These are phyloP conservation scores for Suhomyces vadensis DNA, from an alignment of 805 yeast species.

Conservation along the genomic window DNA sequence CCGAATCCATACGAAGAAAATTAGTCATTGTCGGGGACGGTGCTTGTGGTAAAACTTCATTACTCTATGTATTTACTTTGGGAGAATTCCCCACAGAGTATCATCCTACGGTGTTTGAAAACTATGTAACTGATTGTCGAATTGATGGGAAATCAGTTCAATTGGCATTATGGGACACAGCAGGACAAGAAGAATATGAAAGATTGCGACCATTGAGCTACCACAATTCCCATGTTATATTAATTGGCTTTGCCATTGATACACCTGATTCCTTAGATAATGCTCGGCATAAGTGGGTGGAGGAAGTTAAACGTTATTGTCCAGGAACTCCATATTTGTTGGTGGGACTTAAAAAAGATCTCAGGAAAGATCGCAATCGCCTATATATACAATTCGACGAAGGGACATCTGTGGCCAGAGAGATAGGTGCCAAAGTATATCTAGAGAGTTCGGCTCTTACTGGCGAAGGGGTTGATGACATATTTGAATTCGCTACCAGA, in stretches of 20 bases:
- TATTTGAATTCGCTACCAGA: constrained; percentile 88
- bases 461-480: constrained; percentile 94
- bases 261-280: constrained; percentile 82
- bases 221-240: constrained; percentile 80
- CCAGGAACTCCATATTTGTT: constrained; percentile 76
- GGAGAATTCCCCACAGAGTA: constrained; percentile 93
- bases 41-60: constrained; percentile 90
- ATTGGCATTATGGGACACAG: constrained; percentile 91
- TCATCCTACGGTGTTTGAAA: constrained; percentile 93
- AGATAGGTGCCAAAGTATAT: constrained; percentile 80
- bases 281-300: constrained; percentile 84
- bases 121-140: constrained; percentile 90
- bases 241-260: constrained; percentile 84
- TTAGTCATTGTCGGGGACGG: constrained; percentile 94
- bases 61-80: constrained; percentile 85
- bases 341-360: constrained; percentile 84
- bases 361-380: constrained; percentile 49
- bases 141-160: constrained; percentile 92
- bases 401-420: constrained; percentile 71
- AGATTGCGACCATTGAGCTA: constrained; percentile 85
- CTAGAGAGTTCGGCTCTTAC: constrained; percentile 89
- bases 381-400: constrained; percentile 54
- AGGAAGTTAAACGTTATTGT: constrained; percentile 77
- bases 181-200: constrained; percentile 96
- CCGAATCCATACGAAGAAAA: constrained; percentile 54